phyloP scores from a whole-genome alignment of 1,284 basidiomycete genomes.

The Porodaedalea pini region DNA sequence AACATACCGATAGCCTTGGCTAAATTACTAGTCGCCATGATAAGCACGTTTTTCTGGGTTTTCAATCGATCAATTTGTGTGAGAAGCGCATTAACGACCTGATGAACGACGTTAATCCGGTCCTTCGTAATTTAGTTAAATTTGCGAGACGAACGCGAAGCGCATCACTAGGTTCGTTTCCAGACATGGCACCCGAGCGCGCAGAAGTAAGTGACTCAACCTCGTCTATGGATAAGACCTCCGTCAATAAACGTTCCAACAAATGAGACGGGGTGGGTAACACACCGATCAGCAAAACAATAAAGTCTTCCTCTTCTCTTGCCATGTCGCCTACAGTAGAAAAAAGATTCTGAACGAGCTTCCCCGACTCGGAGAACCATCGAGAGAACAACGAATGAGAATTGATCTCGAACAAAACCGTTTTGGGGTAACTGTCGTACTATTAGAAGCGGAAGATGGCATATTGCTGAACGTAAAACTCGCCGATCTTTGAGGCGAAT shows the following conservation, averaged over 20 bases:
- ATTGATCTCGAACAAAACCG: slow-evolving; percentile 94
- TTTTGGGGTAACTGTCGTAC: slow-evolving; percentile 68
- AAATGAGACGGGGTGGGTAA: not conserved
- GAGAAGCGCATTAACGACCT: slow-evolving; percentile 97
- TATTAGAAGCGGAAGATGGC: not conserved
- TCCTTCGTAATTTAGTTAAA: not conserved
- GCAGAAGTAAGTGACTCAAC: slow-evolving; percentile 96
- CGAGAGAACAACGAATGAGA: slow-evolving; percentile 94
- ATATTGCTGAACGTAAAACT: slow-evolving; percentile 24
- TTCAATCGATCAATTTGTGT: slow-evolving; percentile 97
- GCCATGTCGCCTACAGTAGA: slow-evolving; percentile 83
- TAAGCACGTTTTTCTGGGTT: slow-evolving; percentile 87
- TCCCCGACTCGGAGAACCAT: slow-evolving; percentile 99
- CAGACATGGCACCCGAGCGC: slow-evolving; percentile 88
- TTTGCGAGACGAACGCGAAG: slow-evolving; percentile 59
- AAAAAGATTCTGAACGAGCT: slow-evolving; percentile 94
- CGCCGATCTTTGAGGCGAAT: slow-evolving; percentile 84
- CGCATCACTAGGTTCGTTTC: slow-evolving; percentile 95
- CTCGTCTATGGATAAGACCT: slow-evolving; percentile 63
- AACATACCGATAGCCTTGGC: slow-evolving; percentile 85
- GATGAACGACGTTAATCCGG: slow-evolving; percentile 6
- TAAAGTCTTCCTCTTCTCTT: slow-evolving; percentile 87
- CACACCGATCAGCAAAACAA: slow-evolving; percentile 90
- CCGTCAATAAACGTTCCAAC: not conserved
- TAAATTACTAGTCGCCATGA: slow-evolving; percentile 97